A percentile compares a stretch with the other conserved stretches of the same genome.
phyloP scores from a whole-genome alignment of 2,329 filamentous ascomycete genomes.

The Pyrenophora tritici-repentis region DNA sequence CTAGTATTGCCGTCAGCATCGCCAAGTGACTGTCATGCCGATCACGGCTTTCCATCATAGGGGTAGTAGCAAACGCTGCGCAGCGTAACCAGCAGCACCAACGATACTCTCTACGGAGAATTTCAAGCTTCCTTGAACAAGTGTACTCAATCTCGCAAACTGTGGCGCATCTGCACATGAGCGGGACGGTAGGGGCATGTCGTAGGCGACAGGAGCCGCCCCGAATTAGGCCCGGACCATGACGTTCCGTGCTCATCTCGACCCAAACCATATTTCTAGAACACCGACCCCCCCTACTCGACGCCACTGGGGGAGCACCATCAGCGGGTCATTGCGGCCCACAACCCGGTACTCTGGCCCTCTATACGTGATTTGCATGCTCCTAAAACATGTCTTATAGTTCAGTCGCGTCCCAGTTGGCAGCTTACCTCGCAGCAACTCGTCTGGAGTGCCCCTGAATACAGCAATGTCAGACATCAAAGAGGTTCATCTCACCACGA shows the following conservation, averaged over 20 bases:
- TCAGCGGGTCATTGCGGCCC: conserved; percentile 23
- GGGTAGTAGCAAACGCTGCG: background rate
- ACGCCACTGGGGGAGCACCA: conserved; percentile 10
- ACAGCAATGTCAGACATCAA: conserved; percentile 24
- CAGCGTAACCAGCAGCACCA: background rate
- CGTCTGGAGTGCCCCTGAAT: conserved; percentile 8
- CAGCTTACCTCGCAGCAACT: conserved; percentile 14
- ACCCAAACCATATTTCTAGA: conserved; percentile 16
- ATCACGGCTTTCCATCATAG: too few species aligned
- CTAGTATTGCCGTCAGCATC: conserved; percentile 3
- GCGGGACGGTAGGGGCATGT: conserved; percentile 9
- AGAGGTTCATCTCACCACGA: conserved; percentile 15
- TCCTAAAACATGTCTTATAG: conserved; percentile 20
- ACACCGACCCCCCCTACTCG: conserved; percentile 8
- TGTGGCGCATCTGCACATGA: conserved; percentile 2
- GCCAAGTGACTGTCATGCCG: too few species aligned
- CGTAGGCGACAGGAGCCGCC: conserved; percentile 6
- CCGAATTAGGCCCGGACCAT: conserved; percentile 8
- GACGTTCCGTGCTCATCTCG: conserved; percentile 4
- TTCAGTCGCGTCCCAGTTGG: conserved; percentile 6
- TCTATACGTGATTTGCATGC: background rate
- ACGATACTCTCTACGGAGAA: background rate
- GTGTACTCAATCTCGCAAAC: background rate
- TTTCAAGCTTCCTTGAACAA: background rate
- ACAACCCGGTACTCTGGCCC: conserved; percentile 8